Evolutionary conservation across 345 rosid species (phyloP), one percentile per base, ranked within the genome.

Genomic region (Luvunga scandens): DNA sequence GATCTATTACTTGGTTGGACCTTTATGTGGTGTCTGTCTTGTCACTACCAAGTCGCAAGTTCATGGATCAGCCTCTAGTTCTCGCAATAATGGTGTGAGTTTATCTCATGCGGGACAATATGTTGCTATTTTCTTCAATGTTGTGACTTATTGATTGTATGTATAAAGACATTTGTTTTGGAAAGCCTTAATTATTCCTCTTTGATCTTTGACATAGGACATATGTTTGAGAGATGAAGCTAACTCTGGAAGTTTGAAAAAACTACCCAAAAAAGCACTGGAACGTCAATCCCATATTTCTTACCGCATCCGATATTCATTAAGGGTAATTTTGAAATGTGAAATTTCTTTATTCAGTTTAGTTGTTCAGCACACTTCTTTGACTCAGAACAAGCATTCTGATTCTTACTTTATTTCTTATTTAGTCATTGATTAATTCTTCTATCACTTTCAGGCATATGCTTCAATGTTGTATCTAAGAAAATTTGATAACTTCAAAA

Each of bases 171-270:
- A 53, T 62, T 79, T 67, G 21, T 4, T 61, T 73, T 64, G 71
- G 45, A 60, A 39, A 60, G 39, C 48, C 72, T 71, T 71, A 50
- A 60, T 60, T 50, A 3, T 64, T 34, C 42, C 19, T 24, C 81
- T 71, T 53, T 77, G 39, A 84, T 66, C 27, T 60, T 83, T 86
- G 75, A 73, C 62, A 27, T 76, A 95, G 98, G 98, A 95, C 79
- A 93, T 95, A 60, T 79, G 85, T 57, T 86, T 95, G 78, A 91
- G 93, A 80, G 98, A 95, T 75, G 98, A 95, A 91, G 77, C 88
- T 71, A 80, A 68, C 67, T 66, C 34, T 65, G 90, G 79, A 36
- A 83, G 78, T 60, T 70, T 31, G 62, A 83, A 76, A 59, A 88
- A 84, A 77, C 22, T 84, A 53, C 75, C 24, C 67, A 69, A 69